phyloP scores from a whole-genome alignment of 129 eudicot genomes.

The Helichrysum umbraculigerum region DNA sequence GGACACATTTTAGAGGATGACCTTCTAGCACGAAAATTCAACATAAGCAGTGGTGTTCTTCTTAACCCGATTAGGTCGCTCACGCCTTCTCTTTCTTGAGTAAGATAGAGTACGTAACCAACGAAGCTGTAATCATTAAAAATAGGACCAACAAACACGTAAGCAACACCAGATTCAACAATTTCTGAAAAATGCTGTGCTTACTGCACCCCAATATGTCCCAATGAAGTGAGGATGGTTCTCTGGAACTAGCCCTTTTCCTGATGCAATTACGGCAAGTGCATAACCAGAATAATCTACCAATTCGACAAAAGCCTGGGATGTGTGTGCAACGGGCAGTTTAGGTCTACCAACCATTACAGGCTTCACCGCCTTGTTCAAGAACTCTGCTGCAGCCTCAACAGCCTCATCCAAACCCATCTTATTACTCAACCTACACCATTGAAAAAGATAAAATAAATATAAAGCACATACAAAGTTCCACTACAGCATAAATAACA shows the following conservation, averaged over 20 bases:
- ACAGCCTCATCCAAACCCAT: slow-evolving; percentile 51
- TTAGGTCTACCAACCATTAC: slow-evolving; percentile 58
- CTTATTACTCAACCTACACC: slow-evolving; percentile 41
- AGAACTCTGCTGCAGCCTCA: slow-evolving; percentile 45
- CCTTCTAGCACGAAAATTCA: slow-evolving; percentile 57
- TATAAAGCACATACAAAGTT: background rate
- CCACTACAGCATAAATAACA: background rate
- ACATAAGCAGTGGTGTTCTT: slow-evolving; percentile 43
- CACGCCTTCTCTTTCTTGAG: slow-evolving; percentile 57
- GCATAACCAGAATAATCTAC: slow-evolving; percentile 56
- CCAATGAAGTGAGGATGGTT: slow-evolving; percentile 60
- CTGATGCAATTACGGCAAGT: slow-evolving; percentile 50
- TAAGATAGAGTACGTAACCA: slow-evolving; percentile 45
- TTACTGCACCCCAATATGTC: slow-evolving; percentile 61
- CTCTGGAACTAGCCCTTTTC: slow-evolving; percentile 56
- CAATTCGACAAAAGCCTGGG: slow-evolving; percentile 41
- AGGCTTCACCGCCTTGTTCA: slow-evolving; percentile 57
- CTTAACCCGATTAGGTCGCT: slow-evolving; percentile 49
- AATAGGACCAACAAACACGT: slow-evolving; percentile 53
- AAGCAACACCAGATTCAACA: slow-evolving; percentile 56
- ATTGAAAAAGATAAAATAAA: background rate
- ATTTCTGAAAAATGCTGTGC: slow-evolving; percentile 52
- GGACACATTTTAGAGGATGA: slow-evolving; percentile 33
- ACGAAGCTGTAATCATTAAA: slow-evolving; percentile 64
- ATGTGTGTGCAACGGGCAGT: slow-evolving; percentile 49